phyloP scores from a whole-genome alignment of 2,329 filamentous ascomycete species.

The Colletotrichum sp. region DNA sequence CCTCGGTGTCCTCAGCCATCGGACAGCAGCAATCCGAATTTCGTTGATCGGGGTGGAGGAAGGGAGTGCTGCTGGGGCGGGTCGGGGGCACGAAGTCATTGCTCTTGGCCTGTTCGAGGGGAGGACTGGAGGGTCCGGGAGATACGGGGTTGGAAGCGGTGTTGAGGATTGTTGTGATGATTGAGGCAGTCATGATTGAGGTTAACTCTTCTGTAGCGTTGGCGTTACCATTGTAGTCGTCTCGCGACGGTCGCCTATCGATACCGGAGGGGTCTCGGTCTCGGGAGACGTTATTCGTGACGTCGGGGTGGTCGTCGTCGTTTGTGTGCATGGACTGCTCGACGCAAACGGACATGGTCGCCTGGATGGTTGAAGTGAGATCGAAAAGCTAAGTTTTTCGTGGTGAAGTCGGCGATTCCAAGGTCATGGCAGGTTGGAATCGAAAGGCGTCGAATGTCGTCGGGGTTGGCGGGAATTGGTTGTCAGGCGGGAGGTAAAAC shows the following conservation, averaged over 20 bases:
- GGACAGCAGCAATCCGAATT: constrained; percentile 43
- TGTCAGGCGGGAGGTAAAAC: constrained; percentile 4
- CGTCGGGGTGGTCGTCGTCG: constrained; percentile 18
- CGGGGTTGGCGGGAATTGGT: constrained; percentile 10
- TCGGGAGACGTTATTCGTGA: constrained; percentile 9
- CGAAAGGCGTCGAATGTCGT: neutral
- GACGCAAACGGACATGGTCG: constrained; percentile 22
- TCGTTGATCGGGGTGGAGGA: constrained; percentile 59
- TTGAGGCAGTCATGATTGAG: constrained; percentile 40
- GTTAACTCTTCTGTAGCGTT: constrained; percentile 34
- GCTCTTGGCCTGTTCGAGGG: constrained; percentile 50
- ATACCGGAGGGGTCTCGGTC: constrained; percentile 11
- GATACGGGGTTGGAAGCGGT: constrained; percentile 60
- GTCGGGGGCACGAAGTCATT: constrained; percentile 54
- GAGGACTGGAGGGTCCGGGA: constrained; percentile 57
- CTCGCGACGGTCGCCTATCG: constrained; percentile 20
- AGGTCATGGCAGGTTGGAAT: constrained; percentile 12
- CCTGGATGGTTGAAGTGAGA: neutral
- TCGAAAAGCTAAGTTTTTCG: constrained; percentile 14
- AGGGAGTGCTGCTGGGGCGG: constrained; percentile 65
- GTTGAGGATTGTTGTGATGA: constrained; percentile 39
- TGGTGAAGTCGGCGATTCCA: neutral
- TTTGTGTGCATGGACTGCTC: constrained; percentile 2
- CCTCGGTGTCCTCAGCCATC: constrained; percentile 29
- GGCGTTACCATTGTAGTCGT: constrained; percentile 18